These are phyloP conservation scores for Smittium culicis DNA, from an alignment of 371 early-diverging fungal species.

Conservation along the genomic window DNA sequence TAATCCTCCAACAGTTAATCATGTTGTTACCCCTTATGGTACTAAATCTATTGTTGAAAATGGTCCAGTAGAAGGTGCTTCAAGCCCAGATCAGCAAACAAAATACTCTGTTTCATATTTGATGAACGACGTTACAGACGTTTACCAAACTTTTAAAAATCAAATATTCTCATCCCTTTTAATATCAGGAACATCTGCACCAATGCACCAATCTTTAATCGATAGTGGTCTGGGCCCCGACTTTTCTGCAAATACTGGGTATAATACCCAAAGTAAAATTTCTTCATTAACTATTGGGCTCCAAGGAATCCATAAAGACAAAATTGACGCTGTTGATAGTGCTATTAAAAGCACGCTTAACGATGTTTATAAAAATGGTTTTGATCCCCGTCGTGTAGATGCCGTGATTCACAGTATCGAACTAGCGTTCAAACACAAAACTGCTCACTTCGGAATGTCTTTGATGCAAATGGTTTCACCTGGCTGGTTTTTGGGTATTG, in stretches of 20 bases:
- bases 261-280: conserved; percentile 48
- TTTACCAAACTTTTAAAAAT: conserved; percentile 69
- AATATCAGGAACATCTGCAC: conserved; percentile 75
- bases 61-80: conserved; percentile 27
- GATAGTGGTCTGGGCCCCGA: conserved; percentile 85
- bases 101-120: conserved; percentile 61
- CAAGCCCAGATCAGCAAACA: conserved; percentile 40
- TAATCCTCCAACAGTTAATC: conserved; percentile 21
- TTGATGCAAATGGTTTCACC: conserved; percentile 62
- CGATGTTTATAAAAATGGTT: conserved; percentile 52
- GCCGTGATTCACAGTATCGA: conserved; percentile 84
- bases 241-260: conserved; percentile 80
- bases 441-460: conserved; percentile 72
- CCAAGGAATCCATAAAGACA: conserved; percentile 37
- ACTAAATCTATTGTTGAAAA: conserved; percentile 34
- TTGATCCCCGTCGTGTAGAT: conserved; percentile 61
- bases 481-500: conserved; percentile 78
- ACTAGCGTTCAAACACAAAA: conserved; percentile 76
- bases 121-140: conserved; percentile 58
- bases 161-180: conserved; percentile 63
- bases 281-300: conserved; percentile 42
- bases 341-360: conserved; percentile 55
- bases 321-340: conserved; percentile 40
- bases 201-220: conserved; percentile 89
- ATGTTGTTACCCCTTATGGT: conserved; percentile 31